Percentiles rank a stretch among this genome's conserved stretches.
phyloP scores from a whole-genome alignment of 441 rosid species.

The Iberis amara region DNA sequence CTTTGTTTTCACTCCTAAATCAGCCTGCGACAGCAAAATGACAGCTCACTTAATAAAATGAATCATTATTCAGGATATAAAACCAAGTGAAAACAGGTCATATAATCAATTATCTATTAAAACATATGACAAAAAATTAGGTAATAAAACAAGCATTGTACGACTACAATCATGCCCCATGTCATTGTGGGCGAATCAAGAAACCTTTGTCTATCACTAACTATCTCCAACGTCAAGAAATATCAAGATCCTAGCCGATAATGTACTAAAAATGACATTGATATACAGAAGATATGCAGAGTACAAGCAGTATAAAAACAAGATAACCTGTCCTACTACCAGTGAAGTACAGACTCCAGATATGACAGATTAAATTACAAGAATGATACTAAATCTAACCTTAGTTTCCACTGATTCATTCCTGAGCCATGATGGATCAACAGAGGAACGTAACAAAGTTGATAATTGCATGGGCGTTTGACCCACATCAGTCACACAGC shows the following conservation, averaged over 20 bases:
- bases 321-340: slow-evolving; percentile 3
- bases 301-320: slow-evolving; percentile 2
- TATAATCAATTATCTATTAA: background rate
- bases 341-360: slow-evolving; percentile 19
- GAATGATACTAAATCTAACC: slow-evolving; percentile 44
- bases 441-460: slow-evolving; percentile 58
- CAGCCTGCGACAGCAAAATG: slow-evolving; percentile 56
- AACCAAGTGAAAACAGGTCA: slow-evolving; percentile 6
- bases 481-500: slow-evolving; percentile 71
- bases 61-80: slow-evolving; percentile 16
- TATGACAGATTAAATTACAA: slow-evolving; percentile 16
- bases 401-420: slow-evolving; percentile 70
- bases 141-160: background rate
- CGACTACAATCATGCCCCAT: background rate
- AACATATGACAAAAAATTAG: background rate
- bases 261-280: background rate
- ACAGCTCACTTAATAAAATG: slow-evolving; percentile 10
- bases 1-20: slow-evolving; percentile 98
- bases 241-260: slow-evolving; percentile 7
- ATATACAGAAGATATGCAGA: slow-evolving; percentile 13
- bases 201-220: slow-evolving; percentile 4
- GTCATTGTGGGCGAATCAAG: slow-evolving; percentile 2
- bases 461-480: slow-evolving; percentile 62
- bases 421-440: slow-evolving; percentile 70
- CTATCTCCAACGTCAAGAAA: slow-evolving; percentile 4